phyloP scores from a whole-genome alignment of 345 rosid species.

The Viola odorata region DNA sequence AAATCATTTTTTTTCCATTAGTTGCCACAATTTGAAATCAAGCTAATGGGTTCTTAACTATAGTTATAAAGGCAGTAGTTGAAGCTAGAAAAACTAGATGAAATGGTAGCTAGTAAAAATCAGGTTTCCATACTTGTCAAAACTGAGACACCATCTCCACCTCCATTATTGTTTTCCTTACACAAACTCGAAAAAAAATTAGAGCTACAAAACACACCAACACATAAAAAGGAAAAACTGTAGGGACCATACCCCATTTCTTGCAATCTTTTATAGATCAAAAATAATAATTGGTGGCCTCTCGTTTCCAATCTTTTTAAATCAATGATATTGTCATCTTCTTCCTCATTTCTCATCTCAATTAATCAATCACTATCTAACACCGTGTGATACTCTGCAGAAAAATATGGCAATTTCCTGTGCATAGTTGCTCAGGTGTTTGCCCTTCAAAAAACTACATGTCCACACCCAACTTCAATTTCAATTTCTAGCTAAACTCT shows the following conservation, averaged over 20 bases:
- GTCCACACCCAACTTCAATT: no score
- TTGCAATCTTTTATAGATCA: neutral
- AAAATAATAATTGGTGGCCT: neutral
- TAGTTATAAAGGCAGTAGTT: no score
- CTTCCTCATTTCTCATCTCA: no score
- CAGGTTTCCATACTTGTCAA: no score
- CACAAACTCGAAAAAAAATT: neutral
- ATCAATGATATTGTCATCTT: no score
- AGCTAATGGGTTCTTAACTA: no score
- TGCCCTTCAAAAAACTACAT: neutral
- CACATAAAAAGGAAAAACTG: neutral
- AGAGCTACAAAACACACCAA: neutral
- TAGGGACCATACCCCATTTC: conserved; percentile 2
- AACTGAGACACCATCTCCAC: conserved; percentile 7
- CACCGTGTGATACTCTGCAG: conserved; percentile 15
- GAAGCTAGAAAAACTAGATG: neutral
- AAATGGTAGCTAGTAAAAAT: neutral
- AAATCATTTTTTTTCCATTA: no score
- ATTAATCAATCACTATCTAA: no score
- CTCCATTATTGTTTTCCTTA: conserved; percentile 16
- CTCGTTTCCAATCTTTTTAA: neutral
- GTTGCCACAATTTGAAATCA: no score
- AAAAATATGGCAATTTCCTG: conserved; percentile 14
- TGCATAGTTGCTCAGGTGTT: conserved; percentile 3
- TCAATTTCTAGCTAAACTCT: no score